phyloP scores from a whole-genome alignment of 73 alveolate species.

The Strombidium stylifer region DNA sequence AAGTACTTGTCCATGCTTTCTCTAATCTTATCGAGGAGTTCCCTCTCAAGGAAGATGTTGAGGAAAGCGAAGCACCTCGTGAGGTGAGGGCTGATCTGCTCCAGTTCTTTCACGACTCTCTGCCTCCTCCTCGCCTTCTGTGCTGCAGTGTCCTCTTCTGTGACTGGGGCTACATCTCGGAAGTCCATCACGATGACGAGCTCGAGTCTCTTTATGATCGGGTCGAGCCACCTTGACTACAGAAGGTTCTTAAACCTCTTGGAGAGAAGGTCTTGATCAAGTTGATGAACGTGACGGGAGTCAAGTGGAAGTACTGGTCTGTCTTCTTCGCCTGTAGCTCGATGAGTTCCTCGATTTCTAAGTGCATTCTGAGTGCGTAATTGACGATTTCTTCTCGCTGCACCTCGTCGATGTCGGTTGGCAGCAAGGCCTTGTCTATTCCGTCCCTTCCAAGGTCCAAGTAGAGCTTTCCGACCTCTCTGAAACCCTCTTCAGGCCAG shows the following conservation, averaged over 20 bases:
- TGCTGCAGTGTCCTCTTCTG: too few species aligned
- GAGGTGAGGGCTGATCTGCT: too few species aligned
- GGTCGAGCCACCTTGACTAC: too few species aligned
- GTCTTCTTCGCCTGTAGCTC: conserved; percentile 31
- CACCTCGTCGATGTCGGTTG: background rate
- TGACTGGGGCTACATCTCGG: too few species aligned
- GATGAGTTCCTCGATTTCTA: conserved; percentile 23
- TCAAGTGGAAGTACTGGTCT: conserved; percentile 65
- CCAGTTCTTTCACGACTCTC: too few species aligned
- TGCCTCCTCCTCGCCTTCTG: too few species aligned
- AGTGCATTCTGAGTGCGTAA: conserved; percentile 37
- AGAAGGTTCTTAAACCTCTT: too few species aligned
- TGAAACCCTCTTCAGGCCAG: conserved; percentile 97
- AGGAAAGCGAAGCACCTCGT: too few species aligned
- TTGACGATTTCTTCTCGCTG: conserved; percentile 44
- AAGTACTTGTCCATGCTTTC: conserved; percentile 43
- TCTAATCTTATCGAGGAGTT: conserved; percentile 32
- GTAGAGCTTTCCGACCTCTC: conserved; percentile 89
- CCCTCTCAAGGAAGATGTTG: conserved; percentile 42
- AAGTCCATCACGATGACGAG: too few species aligned
- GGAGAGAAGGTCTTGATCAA: conserved; percentile 81
- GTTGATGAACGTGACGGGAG: conserved; percentile 85
- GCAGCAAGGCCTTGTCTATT: background rate
- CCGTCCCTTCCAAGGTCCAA: conserved; percentile 36
- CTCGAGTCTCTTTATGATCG: too few species aligned